Evolutionary conservation across 2,329 filamentous ascomycete genomes (phyloP), one percentile per base, ranked within the genome.

Genomic region (Bipolaris oryzae): DNA sequence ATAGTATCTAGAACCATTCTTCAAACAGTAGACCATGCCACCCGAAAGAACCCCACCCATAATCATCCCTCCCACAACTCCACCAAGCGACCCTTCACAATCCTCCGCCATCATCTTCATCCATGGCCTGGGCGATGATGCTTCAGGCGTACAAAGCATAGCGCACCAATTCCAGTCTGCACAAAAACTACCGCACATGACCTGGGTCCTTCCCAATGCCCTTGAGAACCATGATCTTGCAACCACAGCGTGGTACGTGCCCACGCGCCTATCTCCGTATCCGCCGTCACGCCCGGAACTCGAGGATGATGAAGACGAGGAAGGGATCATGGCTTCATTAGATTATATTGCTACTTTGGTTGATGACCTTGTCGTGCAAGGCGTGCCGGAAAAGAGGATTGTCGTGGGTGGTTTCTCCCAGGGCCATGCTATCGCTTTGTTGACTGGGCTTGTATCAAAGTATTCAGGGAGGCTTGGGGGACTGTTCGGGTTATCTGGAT

Each of bases 121-220:
- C 5, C 80, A 81, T 60, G 80, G 80, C 13, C 67, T 81, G 6
- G 79, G 79, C 15, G 80, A 82, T 55, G 78, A 78, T 50, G 80
- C 79, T 15, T 71, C 77, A 45, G 79, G 79, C 3, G 67, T 79
- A 31, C 74, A 77, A 58, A 72, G 80, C 47, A 72, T 82, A 7
- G 77, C 78, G 15, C 73, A 77, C 25, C 80, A 82, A 60, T 82
- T 83, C 62, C 80, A 82, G 56, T 64, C 76, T 37, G 78, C 78
- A 42, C 69, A 72, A 57, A 84, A 83, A 67, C 74, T 84, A 5
- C 76, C 79, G 0, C 75, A 82, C 63, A 68, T 82, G 61, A 73
- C 76, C 45, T 84, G 81, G 81, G 70, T 82, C 38, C 75, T 84
- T 25, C 81, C 82, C 13, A 82, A 81, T 52, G 81, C 82, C 2